These are phyloP conservation scores for Tinospora cordifolia DNA, from an alignment of 164 flowering plant species.

Conservation along the genomic window DNA sequence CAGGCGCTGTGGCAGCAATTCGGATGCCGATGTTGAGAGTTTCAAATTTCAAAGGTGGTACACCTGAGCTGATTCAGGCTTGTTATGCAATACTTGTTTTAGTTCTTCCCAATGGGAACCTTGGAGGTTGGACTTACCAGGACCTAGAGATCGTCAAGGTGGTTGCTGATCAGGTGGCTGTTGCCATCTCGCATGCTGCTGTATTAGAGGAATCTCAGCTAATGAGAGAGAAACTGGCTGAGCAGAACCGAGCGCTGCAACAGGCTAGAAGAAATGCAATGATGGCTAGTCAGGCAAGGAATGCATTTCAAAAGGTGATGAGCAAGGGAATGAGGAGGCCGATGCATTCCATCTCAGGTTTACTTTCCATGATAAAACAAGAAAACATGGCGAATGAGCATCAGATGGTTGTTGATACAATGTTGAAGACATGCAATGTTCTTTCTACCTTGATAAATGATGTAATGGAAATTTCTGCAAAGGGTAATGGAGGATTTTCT, in stretches of 20 bases:
- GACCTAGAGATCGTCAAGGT: slow-evolving; percentile 86
- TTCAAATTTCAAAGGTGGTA: slow-evolving; percentile 82
- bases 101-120: slow-evolving; percentile 56
- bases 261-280: slow-evolving; percentile 66
- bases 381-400: slow-evolving; percentile 49
- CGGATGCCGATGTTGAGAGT: slow-evolving; percentile 94
- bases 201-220: slow-evolving; percentile 86
- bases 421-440: slow-evolving; percentile 64
- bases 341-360: slow-evolving; percentile 83
- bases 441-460: slow-evolving; percentile 73
- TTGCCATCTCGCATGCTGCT: slow-evolving; percentile 93
- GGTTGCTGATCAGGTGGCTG: slow-evolving; percentile 97
- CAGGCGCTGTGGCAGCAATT: slow-evolving; percentile 77
- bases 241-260: slow-evolving; percentile 76
- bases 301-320: slow-evolving; percentile 81
- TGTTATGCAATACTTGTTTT: slow-evolving; percentile 81
- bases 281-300: slow-evolving; percentile 91
- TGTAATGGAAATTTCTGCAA: slow-evolving; percentile 57
- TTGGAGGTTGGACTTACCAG: slow-evolving; percentile 58
- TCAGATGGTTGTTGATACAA: slow-evolving; percentile 46
- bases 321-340: slow-evolving; percentile 84
- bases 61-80: slow-evolving; percentile 61
- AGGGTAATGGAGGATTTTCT: slow-evolving; percentile 50
- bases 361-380: slow-evolving; percentile 66
- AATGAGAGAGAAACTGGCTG: slow-evolving; percentile 77